Evolutionary conservation across 2,329 filamentous ascomycete genomes (phyloP), one percentile per base, ranked within the genome.

Genomic region (Sporothrix curviconia): DNA sequence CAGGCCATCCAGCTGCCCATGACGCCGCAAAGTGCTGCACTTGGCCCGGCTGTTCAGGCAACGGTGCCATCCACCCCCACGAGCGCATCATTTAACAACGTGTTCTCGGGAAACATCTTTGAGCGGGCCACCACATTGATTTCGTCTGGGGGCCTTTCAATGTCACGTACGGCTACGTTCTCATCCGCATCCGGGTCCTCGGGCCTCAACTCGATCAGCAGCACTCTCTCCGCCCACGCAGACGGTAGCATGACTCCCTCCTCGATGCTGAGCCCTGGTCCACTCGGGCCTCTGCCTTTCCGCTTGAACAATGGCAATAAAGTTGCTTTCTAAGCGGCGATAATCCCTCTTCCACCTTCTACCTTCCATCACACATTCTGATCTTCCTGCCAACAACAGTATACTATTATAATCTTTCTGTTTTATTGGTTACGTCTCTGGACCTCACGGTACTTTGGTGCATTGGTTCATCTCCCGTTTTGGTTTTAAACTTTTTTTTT

Each of bases 11-110:
- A 73, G 54, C 64, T 91, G 37, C 91, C 92, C 8, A 90, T 94
- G 66, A 96, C 92, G 1, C 92, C 92, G 7, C 81, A 96, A 61
- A 94, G 89, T 65, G 92, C 91, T 15, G 92, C 92, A 1, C 78
- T 96, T 5, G 92, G 92, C 0, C 90, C 92, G 6, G 92, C 92
- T 19, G 89, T 91, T 56, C 91, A 95, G 71, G 91, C 92, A 1
- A 96, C 90, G 0, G 86, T 96, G 11, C 88, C 90, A 4, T 89
- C 81, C 3, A 89, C 84, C 0, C 83, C 84, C 9, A 77, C 83
- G 66, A 81, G 75, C 59, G 77, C 73, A 2, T 80, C 79, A 0
- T 83, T 84, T 65, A 75, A 76, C 7, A 72, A 73, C 15, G 76
- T 78, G 1, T 83, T 84, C 60, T 73, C 76, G 2, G 79, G 81